A percentile compares a stretch with the other conserved stretches of the same genome.
Evolutionary conservation across 176 grass and related monocot genomes (phyloP).

Genomic region (Musa itinerans): DNA sequence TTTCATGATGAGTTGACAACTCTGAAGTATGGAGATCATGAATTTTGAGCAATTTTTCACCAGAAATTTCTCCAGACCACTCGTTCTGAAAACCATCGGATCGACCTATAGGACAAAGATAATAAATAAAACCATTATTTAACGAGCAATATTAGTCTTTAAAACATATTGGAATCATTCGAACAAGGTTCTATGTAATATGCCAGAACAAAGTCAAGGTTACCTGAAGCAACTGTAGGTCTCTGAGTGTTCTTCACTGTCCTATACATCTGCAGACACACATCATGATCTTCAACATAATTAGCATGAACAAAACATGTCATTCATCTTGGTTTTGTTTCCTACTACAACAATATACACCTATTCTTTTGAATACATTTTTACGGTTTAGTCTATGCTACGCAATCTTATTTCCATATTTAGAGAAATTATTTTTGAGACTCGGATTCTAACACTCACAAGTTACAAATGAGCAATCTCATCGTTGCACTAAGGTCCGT

Average conservation of each 20-base stretch:
- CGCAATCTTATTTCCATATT: too few relatives aligned
- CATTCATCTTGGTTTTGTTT: too few relatives aligned
- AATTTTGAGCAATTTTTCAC: background rate
- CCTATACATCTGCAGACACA: conserved; percentile 1
- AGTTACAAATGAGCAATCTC: too few relatives aligned
- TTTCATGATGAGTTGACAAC: background rate
- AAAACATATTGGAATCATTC: background rate
- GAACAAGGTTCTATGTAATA: background rate
- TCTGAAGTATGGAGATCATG: background rate
- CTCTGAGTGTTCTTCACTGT: background rate
- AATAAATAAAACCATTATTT: background rate
- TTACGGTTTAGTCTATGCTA: background rate
- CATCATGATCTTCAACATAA: background rate
- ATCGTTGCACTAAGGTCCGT: too few relatives aligned
- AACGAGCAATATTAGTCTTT: background rate
- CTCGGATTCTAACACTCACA: too few relatives aligned
- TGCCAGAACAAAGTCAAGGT: background rate
- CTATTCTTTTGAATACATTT: too few relatives aligned
- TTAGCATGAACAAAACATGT: background rate
- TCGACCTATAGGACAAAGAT: background rate
- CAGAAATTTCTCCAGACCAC: background rate
- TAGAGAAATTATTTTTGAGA: too few relatives aligned
- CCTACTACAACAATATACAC: too few relatives aligned
- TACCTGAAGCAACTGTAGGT: background rate
- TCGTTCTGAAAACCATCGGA: background rate